A percentile compares a stretch with the other conserved stretches of the same genome.
Evolutionary conservation across 495 filamentous ascomycete species (phyloP).

Genomic region (Penicillium desertorum): DNA sequence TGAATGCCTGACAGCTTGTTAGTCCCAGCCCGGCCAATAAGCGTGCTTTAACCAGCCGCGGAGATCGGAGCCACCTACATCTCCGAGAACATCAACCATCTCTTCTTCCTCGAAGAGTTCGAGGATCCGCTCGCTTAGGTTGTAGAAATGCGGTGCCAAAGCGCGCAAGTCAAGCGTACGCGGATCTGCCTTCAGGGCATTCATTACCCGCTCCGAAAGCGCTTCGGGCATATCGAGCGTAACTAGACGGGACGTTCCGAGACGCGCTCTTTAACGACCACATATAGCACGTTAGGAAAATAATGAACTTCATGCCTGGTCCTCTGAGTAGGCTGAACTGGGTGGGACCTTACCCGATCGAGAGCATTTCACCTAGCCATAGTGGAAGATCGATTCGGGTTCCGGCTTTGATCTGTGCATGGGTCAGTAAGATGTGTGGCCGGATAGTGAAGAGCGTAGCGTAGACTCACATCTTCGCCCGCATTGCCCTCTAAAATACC

Average conservation of each 20-base stretch:
- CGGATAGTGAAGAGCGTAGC: neutral
- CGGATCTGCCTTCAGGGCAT: constrained; percentile 88
- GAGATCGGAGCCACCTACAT: constrained; percentile 42
- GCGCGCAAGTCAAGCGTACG: constrained; percentile 79
- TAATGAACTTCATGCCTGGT: neutral
- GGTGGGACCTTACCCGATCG: constrained; percentile 60
- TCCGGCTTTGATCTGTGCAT: constrained; percentile 66
- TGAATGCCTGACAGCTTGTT: constrained; percentile 61
- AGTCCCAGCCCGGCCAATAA: neutral
- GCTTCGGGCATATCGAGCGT: constrained; percentile 79
- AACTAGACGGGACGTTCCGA: constrained; percentile 62
- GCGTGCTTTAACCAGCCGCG: neutral
- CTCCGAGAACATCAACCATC: constrained; percentile 72
- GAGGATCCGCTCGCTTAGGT: constrained; percentile 75
- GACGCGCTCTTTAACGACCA: constrained; percentile 39
- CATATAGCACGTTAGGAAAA: constrained; percentile 2
- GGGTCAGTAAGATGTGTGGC: constrained; percentile 12
- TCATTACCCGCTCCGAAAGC: constrained; percentile 77
- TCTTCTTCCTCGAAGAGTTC: constrained; percentile 92
- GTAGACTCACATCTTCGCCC: constrained; percentile 55
- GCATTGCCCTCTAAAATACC: constrained; percentile 84
- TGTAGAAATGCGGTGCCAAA: constrained; percentile 83
- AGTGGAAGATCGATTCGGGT: constrained; percentile 81
- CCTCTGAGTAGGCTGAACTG: neutral
- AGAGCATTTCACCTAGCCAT: constrained; percentile 97